Evolutionary conservation across 805 yeast genomes (phyloP).

Genomic region (Isabelozyma gotoi): DNA sequence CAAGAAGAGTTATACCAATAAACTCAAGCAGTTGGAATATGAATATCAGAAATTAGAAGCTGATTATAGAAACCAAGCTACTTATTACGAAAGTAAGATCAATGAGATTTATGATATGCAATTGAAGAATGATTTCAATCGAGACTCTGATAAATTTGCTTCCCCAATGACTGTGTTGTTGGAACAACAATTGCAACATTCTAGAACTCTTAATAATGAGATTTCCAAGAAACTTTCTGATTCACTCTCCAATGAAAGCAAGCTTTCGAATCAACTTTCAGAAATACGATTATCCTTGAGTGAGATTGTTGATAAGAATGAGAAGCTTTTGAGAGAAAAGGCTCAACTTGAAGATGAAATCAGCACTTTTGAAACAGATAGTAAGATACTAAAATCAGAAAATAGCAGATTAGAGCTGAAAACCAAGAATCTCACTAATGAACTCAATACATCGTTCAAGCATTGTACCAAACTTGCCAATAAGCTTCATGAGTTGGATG

Average conservation of each 20-base stretch:
- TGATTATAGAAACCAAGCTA: slow-evolving; percentile 34
- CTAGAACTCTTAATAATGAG: slow-evolving; percentile 24
- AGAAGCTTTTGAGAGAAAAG: slow-evolving; percentile 20
- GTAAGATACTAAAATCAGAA: slow-evolving; percentile 24
- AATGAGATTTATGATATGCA: slow-evolving; percentile 17
- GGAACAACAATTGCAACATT: slow-evolving; percentile 35
- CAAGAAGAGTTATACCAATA: slow-evolving; percentile 37
- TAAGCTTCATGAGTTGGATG: slow-evolving; percentile 21
- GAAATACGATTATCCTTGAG: slow-evolving; percentile 11
- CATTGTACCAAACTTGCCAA: slow-evolving; percentile 30
- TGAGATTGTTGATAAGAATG: slow-evolving; percentile 15
- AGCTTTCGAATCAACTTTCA: slow-evolving; percentile 10
- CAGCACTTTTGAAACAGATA: slow-evolving; percentile 28
- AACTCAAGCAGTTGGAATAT: slow-evolving; percentile 31
- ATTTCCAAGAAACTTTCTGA: slow-evolving; percentile 20
- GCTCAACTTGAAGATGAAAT: slow-evolving; percentile 24
- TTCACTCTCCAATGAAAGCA: slow-evolving; percentile 18
- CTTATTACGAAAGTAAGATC: slow-evolving; percentile 29
- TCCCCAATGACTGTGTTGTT: slow-evolving; percentile 22
- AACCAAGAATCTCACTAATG: slow-evolving; percentile 25
- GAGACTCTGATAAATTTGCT: slow-evolving; percentile 6
- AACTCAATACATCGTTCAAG: slow-evolving; percentile 25
- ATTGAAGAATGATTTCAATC: slow-evolving; percentile 2
- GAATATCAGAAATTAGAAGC: slow-evolving; percentile 39
- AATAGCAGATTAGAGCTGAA: slow-evolving; percentile 28